Evolutionary conservation across 2,329 filamentous ascomycete genomes (phyloP), one percentile per base, ranked within the genome.

Genomic region (Botrytis hyacinthi): DNA sequence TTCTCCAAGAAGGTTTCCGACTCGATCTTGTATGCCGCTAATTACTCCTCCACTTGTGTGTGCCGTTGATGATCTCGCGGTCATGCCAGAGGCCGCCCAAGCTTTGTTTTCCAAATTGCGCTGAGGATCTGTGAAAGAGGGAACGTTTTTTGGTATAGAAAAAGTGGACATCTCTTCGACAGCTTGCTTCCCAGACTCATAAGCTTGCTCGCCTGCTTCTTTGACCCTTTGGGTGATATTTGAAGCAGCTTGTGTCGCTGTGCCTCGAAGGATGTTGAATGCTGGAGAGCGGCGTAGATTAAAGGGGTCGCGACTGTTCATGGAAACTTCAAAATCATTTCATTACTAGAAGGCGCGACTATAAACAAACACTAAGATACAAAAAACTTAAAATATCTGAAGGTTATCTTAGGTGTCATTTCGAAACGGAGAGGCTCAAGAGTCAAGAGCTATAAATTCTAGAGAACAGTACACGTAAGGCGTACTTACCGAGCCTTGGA

Each of bases 111-210:
- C 91, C 78, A 88, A 82, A 76, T 87, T 83, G 81, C 91, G 87
- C 82, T 91, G 88, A 40, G 90, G 87, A 81, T 89, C 88, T 76
- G 84, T 84, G 80, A 93, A 92, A 78, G 89, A 89, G 72, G 91
- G 91, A n/a, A 91, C 86, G 83, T 92, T 90, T 81, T 88, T 89
- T 26, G 92, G 91, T 54, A 92, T 84, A 67, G 88, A 85, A 83
- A 93, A 94, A 66, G 84, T 75, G 87, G 84, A 79, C 89, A 91
- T 91, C 75, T 86, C 84, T 77, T 80, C 81, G 62, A 81, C 80
- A 51, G 79, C 80, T 78, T 82, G 81, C 74, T 80, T 82, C 72
- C 81, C 79, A 75, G 81, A 81, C 76, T 86, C 85, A 77, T 86
- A 82, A 70, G 84, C 86, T 81, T 85, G 82, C 71, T 83, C 81